These are phyloP conservation scores for Arthrobotrys megalospora DNA, from an alignment of 2,329 filamentous ascomycete species.

Conservation along the genomic window DNA sequence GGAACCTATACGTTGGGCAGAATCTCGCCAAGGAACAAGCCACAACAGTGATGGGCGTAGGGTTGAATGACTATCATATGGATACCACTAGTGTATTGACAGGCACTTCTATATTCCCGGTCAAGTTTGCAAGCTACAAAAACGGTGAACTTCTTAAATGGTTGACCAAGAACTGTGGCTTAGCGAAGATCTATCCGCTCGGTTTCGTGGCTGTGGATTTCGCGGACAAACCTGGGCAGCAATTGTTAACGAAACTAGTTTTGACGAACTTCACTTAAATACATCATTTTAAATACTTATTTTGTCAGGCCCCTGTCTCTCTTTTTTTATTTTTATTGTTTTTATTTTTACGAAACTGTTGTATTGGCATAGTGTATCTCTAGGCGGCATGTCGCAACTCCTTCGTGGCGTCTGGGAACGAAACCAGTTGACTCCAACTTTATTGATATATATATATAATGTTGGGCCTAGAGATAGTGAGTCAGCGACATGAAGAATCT, in stretches of 20 bases:
- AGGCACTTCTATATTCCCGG: background rate
- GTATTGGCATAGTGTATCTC: too few species aligned
- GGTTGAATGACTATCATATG: conserved; percentile 6
- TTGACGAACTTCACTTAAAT: background rate
- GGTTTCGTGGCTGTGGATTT: background rate
- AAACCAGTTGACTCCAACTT: too few species aligned
- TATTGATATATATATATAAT: too few species aligned
- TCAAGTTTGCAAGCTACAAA: background rate
- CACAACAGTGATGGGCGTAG: background rate
- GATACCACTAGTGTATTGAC: background rate
- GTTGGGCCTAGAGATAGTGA: too few species aligned
- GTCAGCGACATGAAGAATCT: too few species aligned
- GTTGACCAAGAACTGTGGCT: background rate
- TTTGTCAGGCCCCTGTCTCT: too few species aligned
- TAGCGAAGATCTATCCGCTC: background rate
- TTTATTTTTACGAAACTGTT: too few species aligned
- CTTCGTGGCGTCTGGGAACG: too few species aligned
- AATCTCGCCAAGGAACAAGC: background rate
- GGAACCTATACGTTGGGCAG: background rate
- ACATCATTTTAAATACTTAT: too few species aligned
- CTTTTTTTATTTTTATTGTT: too few species aligned
- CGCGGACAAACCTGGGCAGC: background rate
- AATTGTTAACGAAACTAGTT: background rate
- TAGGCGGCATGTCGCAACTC: too few species aligned
- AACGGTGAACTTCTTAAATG: background rate